Evolutionary conservation across 2,329 filamentous ascomycete genomes (phyloP), one percentile per base, ranked within the genome.

Genomic region (Grosmannia clavigera): DNA sequence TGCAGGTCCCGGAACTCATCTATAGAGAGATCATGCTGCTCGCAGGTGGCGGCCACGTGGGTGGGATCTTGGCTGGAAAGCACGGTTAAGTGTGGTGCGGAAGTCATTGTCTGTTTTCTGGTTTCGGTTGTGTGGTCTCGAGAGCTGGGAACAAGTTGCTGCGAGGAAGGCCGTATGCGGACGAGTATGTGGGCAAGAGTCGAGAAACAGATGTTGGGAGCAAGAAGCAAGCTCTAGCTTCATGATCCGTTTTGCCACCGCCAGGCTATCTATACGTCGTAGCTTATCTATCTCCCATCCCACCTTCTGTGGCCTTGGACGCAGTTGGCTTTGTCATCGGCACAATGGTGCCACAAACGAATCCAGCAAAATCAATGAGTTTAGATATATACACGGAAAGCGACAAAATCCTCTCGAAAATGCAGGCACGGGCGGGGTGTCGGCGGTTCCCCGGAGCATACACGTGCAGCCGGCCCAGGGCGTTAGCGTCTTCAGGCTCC

Each of bases 1-100:
- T 80, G 81, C 55, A 96, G 81, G 51, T 77, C 75, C 61, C 77
- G 70, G 70, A 95, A 82, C 70, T 95, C 86, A 56, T 75, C 70
- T 19, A 73, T 70, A 11, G 81, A 83, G 52, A 95, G 76, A 69
- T 70, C 70, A 70, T 79, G 71, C 38, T 70, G 65, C 16, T 64
- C 57, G 69, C 75, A 76, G 48, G 71, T 70, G 25, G 60, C 19
- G 56, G 65, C 48, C 58, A 72, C 63, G 61, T 67, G 65, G 29
- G 62, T 43, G 6, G 48, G 25, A 60, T 70, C 65, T 60, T 63
- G 40, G 59, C 62, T 66, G 38, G 66, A 67, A 62, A 64, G 65
- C 58, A 68, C 63, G 25, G 38, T 52, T 16, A 19, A 33, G 12
- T 25, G 38, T 19, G 43, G 38, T 22, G 19, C 9, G 11, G 11